Conservation (phyloP, 805 yeast genomes). For the baker's yeast (Saccharomyces cerevisiae) region DNA sequence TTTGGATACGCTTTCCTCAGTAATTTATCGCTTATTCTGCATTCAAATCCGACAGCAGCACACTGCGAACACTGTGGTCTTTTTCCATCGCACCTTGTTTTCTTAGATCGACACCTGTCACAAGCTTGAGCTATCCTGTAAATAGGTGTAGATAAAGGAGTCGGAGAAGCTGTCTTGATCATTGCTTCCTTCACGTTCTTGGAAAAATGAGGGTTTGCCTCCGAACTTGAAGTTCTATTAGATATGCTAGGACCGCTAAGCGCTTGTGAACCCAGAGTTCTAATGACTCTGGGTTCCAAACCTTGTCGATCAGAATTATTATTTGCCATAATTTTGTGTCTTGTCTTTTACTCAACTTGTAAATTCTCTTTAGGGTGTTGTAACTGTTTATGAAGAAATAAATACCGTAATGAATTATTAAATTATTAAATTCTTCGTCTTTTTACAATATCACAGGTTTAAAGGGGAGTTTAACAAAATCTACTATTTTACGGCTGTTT, state of each 20-base stretch:
- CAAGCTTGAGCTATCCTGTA: constrained; percentile 85
- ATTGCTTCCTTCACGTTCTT: not conserved
- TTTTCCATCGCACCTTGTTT: constrained; percentile 64
- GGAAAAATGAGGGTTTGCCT: constrained; percentile 5
- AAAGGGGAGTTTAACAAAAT: not conserved
- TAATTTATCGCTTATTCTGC: constrained; percentile 81
- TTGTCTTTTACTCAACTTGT: not conserved
- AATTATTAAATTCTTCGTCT: not conserved
- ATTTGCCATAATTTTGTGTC: constrained; percentile 1
- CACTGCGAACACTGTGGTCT: constrained; percentile 75
- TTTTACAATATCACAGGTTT: not conserved
- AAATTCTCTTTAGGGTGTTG: not conserved
- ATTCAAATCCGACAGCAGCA: constrained; percentile 75
- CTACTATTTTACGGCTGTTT: not conserved
- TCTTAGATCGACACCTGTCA: constrained; percentile 71
- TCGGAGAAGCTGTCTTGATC: not conserved
- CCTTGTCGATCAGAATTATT: constrained; percentile 4
- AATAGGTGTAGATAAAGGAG: constrained; percentile 18
- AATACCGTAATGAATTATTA: not conserved
- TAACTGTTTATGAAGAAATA: not conserved
- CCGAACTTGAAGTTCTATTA: not conserved
- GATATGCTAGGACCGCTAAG: constrained; percentile 5
- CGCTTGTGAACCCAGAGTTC: constrained; percentile 18
- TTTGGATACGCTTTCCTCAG: constrained; percentile 81
- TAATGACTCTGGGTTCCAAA: constrained; percentile 10